Evolutionary conservation across 176 grass and related monocot genomes (phyloP).

Genomic region (Eleusine coracana): DNA sequence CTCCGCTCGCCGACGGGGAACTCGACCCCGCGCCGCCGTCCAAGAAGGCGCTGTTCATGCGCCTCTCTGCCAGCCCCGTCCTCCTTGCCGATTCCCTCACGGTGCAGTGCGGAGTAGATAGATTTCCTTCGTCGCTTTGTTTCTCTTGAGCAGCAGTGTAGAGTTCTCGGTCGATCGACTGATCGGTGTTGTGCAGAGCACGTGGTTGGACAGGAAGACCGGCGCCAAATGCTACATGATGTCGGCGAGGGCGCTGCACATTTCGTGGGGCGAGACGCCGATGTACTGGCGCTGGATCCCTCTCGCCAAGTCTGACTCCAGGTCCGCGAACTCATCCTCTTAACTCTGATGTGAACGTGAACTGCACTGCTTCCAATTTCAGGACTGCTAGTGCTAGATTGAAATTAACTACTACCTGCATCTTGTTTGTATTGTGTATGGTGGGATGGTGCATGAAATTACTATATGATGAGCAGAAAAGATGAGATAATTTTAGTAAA

Average conservation of each 20-base stretch:
- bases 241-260: constrained; percentile 53
- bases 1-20: constrained; percentile 45
- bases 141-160: neutral
- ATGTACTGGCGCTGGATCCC: constrained; percentile 50
- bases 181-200: constrained; percentile 36
- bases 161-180: neutral
- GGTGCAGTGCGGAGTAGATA: constrained; percentile 43
- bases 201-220: constrained; percentile 52
- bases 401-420: too few relatives aligned
- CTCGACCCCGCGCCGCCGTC: constrained; percentile 1
- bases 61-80: constrained; percentile 46
- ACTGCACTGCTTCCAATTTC: too few relatives aligned
- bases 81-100: constrained; percentile 50
- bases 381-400: too few relatives aligned
- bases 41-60: constrained; percentile 61
- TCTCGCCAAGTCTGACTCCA: too few relatives aligned
- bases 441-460: too few relatives aligned
- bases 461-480: too few relatives aligned
- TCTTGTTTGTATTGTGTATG: too few relatives aligned
- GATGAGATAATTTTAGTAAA: too few relatives aligned
- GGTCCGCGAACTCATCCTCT: too few relatives aligned
- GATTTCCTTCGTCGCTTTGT: too few relatives aligned
- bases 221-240: constrained; percentile 69
- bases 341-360: too few relatives aligned
- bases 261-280: constrained; percentile 49